These are phyloP conservation scores for Vigna angularis DNA, from an alignment of 306 rosid species.

Conservation along the genomic window DNA sequence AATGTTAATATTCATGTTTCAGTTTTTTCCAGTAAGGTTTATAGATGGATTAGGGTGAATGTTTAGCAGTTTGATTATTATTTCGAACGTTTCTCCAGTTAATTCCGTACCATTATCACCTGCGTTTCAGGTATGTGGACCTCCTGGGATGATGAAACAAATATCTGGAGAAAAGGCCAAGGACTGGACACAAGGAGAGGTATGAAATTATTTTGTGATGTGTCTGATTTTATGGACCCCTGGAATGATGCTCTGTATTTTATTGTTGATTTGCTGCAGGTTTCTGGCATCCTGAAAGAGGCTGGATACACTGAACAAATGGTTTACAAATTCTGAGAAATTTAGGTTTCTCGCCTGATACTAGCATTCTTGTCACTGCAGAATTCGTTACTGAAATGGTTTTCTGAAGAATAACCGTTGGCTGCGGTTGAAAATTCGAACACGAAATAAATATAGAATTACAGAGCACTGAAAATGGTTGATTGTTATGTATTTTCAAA, in stretches of 20 bases:
- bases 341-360: conserved; percentile 32
- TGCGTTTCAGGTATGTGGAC: conserved; percentile 87
- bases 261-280: conserved; percentile 59
- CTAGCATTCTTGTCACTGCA: conserved; percentile 2
- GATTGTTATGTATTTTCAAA: conserved; percentile 32
- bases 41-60: conserved; percentile 4
- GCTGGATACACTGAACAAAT: conserved; percentile 89
- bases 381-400: conserved; percentile 42
- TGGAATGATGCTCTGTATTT: conserved; percentile 18
- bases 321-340: conserved; percentile 91
- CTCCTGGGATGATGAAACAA: conserved; percentile 94
- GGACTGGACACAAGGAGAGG: conserved; percentile 98
- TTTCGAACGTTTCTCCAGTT: conserved; percentile 6
- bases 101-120: conserved; percentile 19
- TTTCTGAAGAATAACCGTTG: conserved; percentile 40
- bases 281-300: conserved; percentile 86
- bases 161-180: conserved; percentile 91
- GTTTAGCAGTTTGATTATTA: conserved; percentile 18
- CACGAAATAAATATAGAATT: conserved; percentile 46
- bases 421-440: conserved; percentile 35
- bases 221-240: conserved; percentile 22
- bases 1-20: background rate
- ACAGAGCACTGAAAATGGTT: conserved; percentile 34
- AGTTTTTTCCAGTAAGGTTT: conserved; percentile 33
- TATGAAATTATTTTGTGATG: conserved; percentile 42